These are phyloP conservation scores for Euphorbia pulcherrima DNA, from an alignment of 345 rosid species.

Conservation along the genomic window DNA sequence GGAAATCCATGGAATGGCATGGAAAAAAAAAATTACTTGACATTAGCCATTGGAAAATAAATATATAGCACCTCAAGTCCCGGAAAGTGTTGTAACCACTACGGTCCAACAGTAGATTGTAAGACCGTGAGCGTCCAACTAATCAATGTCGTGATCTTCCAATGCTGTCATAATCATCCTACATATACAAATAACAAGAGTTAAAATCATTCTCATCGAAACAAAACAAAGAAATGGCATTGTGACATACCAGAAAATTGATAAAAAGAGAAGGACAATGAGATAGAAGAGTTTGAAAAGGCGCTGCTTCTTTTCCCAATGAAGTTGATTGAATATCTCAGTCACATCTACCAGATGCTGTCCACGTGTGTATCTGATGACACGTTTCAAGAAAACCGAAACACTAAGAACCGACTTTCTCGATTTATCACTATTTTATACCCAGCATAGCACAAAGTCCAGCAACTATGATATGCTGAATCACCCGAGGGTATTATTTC, in stretches of 20 bases:
- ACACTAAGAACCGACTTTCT: neutral
- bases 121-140: neutral
- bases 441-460: constrained; percentile 3
- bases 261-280: constrained; percentile 58
- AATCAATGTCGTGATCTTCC: constrained; percentile 27
- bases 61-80: constrained; percentile 2
- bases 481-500: neutral
- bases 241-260: constrained; percentile 72
- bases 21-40: neutral
- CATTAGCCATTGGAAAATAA: constrained; percentile 6
- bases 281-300: constrained; percentile 81
- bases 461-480: neutral
- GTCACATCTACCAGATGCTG: constrained; percentile 86
- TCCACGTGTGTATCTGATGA: constrained; percentile 53
- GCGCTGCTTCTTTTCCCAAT: constrained; percentile 86
- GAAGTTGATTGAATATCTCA: constrained; percentile 79
- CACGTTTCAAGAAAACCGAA: neutral
- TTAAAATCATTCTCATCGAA: neutral
- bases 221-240: neutral
- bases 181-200: neutral
- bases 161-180: constrained; percentile 37
- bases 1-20: neutral
- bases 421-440: neutral
- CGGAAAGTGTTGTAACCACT: constrained; percentile 4
- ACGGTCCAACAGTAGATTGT: constrained; percentile 5